Evolutionary conservation across 129 eudicot species (phyloP).

Genomic region (Arctium lappa): DNA sequence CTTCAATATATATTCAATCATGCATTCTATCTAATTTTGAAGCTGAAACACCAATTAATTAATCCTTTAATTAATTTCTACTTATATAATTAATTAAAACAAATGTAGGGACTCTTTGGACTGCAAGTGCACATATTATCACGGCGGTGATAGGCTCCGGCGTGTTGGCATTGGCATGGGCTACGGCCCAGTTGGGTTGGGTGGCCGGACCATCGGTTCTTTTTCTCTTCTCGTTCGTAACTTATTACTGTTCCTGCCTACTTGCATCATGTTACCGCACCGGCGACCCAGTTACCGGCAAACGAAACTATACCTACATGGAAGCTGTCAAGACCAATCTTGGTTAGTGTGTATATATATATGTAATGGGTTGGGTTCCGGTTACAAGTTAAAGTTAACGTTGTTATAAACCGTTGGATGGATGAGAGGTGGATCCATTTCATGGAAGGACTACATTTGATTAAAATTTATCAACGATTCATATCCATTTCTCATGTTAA

Average conservation of each 20-base stretch:
- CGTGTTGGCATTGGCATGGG: conserved; percentile 70
- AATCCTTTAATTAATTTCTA: neutral
- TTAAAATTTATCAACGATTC: no score
- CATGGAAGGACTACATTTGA: no score
- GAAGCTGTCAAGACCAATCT: conserved; percentile 62
- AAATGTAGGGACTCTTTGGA: conserved; percentile 44
- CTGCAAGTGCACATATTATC: conserved; percentile 66
- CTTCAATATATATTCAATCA: neutral
- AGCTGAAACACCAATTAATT: neutral
- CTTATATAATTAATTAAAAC: no score
- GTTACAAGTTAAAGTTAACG: no score
- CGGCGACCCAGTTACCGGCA: conserved; percentile 51
- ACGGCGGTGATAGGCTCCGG: conserved; percentile 76
- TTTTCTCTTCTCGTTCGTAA: conserved; percentile 53
- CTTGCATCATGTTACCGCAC: conserved; percentile 63
- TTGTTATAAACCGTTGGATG: no score
- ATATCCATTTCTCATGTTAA: no score
- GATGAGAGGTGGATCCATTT: no score
- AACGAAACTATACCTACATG: conserved; percentile 66
- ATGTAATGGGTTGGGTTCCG: no score
- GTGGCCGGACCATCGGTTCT: conserved; percentile 60
- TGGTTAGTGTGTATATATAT: conserved; percentile 35
- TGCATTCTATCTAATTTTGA: neutral
- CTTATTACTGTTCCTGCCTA: conserved; percentile 64
- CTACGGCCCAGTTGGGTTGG: conserved; percentile 70